Evolutionary conservation across 768 basidiomycete genomes (phyloP).

Genomic region (Boletus subparvulus): DNA sequence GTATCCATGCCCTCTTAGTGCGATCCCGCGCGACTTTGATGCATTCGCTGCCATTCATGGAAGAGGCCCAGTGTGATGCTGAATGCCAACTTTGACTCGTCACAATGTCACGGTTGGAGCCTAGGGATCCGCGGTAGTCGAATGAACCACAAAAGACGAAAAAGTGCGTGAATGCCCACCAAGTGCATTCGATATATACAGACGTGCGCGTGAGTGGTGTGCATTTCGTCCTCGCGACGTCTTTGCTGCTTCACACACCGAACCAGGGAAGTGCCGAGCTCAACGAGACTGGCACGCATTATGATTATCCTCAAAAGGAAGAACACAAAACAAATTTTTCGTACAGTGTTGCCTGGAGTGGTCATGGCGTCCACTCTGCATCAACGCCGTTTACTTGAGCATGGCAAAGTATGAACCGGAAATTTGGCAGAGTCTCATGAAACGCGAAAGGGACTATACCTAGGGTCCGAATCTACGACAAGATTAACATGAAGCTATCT

Average conservation of each 20-base stretch:
- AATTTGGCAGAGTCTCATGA: not conserved
- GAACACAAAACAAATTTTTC: not conserved
- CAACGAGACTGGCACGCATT: not conserved
- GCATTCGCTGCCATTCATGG: not conserved
- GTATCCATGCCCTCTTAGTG: not conserved
- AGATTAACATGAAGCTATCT: not conserved
- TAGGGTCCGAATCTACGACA: not conserved
- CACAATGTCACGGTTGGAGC: conserved; percentile 24
- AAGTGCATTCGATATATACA: not conserved
- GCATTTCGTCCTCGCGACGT: not conserved
- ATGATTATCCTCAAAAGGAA: not conserved
- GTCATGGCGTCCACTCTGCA: not conserved
- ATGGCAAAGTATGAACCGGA: conserved; percentile 17
- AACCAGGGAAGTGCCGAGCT: not conserved
- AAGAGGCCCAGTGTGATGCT: not conserved
- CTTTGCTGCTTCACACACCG: not conserved
- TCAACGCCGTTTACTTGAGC: conserved; percentile 20
- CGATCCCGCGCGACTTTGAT: not conserved
- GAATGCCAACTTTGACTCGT: conserved; percentile 21
- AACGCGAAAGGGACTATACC: not conserved
- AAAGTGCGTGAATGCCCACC: not conserved
- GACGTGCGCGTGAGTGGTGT: not conserved
- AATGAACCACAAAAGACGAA: not conserved
- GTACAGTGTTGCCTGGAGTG: not conserved
- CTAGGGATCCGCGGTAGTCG: conserved; percentile 28